Base-by-base conservation (phyloP, 768 basidiomycete species). In the Kwoniella heveanensis region DNA sequence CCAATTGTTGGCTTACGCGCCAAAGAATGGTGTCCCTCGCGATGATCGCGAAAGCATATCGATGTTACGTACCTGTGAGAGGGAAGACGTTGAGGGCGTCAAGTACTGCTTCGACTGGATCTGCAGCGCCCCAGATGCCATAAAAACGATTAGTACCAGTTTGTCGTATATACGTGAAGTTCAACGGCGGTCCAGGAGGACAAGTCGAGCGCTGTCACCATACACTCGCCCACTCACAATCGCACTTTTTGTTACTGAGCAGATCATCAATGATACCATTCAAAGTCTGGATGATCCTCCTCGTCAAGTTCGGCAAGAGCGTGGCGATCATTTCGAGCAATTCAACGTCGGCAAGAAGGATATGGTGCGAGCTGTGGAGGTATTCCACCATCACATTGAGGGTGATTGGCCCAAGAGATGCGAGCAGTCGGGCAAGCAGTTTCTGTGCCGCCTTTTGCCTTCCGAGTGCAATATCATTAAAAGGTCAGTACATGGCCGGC, bases 291-390 rank as follows among this genome's bases (percentile, higher is more conserved):
- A 69, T 67, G 30, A 71, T 73, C 54, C 64, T 60, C 56, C 57
- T 58, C 8, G 63, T 22, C 25, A 76, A 32, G 27, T 66, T 69
- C 1, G 74, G 74, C 15, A 76, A 56, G 2, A 76, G 55, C 2
- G 66, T 67, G 17, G 74, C 71, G 22, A 71, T 69, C 67, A 67
- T 66, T 32, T 76, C 67, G 2, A 76, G 58, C 57, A 76, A 49
- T 2, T 32, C 25, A 2, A 76, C 69, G 46, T 73, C 69, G 7
- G 49, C 54, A 9, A 76, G 46, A 12, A 76, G 62, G 12, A 70
- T 54, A n/a, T 60, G 24, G 22, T 70, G 65, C 13, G 58, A 52
- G n/a, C 44, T 62, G 36, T 62, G 70, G 0, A 76, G 69, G 47
- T 73, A 76, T 25, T 60, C 48, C 8, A 70, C 65, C 70, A 76